These are phyloP conservation scores for Rheum nobile DNA, from an alignment of 148 eudicot genomes.

Conservation along the genomic window DNA sequence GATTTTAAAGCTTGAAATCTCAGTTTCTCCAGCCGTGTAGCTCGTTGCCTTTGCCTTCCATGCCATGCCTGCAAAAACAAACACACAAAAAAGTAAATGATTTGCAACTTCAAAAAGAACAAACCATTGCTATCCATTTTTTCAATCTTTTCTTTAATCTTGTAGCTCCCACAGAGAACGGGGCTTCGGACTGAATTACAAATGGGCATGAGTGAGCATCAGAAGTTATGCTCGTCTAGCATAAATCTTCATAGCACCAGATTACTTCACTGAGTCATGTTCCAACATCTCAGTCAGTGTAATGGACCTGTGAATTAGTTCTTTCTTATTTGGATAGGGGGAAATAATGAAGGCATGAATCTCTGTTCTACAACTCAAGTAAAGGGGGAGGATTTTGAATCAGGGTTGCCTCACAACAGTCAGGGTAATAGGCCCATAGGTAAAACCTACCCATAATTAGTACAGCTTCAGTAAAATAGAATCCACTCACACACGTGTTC, in stretches of 20 bases:
- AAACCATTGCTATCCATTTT: neutral
- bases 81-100: neutral
- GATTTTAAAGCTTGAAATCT: conserved; percentile 84
- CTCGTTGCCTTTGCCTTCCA: conserved; percentile 94
- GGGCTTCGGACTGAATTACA: neutral
- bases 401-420: neutral
- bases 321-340: neutral
- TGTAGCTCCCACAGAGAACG: neutral
- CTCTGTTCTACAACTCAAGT: neutral
- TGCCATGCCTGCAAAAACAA: conserved; percentile 67
- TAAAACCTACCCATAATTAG: too few species aligned
- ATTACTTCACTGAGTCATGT: neutral
- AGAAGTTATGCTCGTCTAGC: neutral
- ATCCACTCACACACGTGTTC: too few species aligned
- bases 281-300: neutral
- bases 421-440: too few species aligned
- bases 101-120: neutral
- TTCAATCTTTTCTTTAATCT: neutral
- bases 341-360: neutral
- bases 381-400: neutral
- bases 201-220: neutral
- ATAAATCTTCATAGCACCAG: neutral
- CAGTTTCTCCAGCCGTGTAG: conserved; percentile 75
- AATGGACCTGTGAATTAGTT: neutral
- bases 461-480: neutral